phyloP scores from a whole-genome alignment of 257 asterid genomes.

The Nyctanthes arbortristis region DNA sequence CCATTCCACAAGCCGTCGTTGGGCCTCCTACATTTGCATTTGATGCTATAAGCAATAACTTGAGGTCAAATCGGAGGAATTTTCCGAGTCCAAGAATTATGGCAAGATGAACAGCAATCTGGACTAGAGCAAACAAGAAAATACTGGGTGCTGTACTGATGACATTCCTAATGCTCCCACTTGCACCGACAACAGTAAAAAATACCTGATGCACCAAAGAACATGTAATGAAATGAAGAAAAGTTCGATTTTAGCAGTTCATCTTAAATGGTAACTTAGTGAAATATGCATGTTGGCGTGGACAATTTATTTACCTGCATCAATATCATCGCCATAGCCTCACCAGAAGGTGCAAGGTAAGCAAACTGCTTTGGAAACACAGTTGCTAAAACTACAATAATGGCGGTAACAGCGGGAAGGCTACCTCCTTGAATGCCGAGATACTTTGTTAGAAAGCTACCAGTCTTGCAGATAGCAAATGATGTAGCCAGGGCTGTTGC shows the following conservation, averaged over 20 bases:
- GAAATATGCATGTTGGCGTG: background rate
- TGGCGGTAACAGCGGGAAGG: conserved; percentile 83
- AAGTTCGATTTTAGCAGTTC: background rate
- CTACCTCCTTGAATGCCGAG: conserved; percentile 78
- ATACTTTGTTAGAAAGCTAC: conserved; percentile 47
- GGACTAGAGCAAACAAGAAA: conserved; percentile 71
- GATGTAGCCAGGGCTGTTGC: conserved; percentile 79
- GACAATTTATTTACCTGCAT: conserved; percentile 69
- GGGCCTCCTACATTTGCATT: conserved; percentile 99
- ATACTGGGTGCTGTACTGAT: conserved; percentile 77
- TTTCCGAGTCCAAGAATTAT: conserved; percentile 79
- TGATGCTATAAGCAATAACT: conserved; percentile 78
- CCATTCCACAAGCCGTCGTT: conserved; percentile 96
- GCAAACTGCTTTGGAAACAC: conserved; percentile 68
- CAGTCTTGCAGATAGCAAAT: conserved; percentile 72
- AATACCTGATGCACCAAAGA: conserved; percentile 46
- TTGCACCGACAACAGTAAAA: conserved; percentile 78
- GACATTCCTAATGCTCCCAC: conserved; percentile 77
- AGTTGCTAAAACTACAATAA: conserved; percentile 76
- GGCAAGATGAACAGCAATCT: conserved; percentile 71
- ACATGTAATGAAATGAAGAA: background rate
- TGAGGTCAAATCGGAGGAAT: conserved; percentile 66
- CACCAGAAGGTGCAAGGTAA: conserved; percentile 88
- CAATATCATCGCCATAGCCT: conserved; percentile 83
- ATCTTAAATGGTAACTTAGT: background rate